phyloP scores from a whole-genome alignment of 441 rosid species.

The Adansonia gregorii region DNA sequence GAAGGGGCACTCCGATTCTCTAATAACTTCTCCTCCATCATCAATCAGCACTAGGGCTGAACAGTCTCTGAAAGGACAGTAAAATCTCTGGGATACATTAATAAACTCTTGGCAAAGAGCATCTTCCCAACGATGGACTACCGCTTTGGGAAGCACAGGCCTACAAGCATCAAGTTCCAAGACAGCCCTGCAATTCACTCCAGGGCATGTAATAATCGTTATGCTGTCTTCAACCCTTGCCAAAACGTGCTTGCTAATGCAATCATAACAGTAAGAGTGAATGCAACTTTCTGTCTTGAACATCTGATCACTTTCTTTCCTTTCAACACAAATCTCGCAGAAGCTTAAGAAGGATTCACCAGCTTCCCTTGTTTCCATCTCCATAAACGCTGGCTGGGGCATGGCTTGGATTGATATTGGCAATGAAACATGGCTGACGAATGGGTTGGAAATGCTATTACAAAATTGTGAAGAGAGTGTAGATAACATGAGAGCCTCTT shows the following conservation, averaged over 20 bases:
- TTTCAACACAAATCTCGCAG: constrained; percentile 52
- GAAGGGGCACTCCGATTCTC: constrained; percentile 43
- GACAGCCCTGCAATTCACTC: constrained; percentile 35
- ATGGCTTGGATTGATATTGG: not conserved
- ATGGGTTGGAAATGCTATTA: not conserved
- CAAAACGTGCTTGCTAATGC: constrained; percentile 42
- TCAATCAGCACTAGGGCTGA: constrained; percentile 44
- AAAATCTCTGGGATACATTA: constrained; percentile 26
- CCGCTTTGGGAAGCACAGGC: constrained; percentile 31
- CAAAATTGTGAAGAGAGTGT: constrained; percentile 20
- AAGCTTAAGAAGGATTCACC: constrained; percentile 38
- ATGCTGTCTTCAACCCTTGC: constrained; percentile 29
- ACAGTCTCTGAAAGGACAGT: constrained; percentile 53
- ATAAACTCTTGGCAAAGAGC: constrained; percentile 36
- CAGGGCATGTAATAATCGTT: constrained; percentile 41
- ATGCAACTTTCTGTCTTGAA: constrained; percentile 36
- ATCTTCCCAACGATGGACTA: constrained; percentile 44
- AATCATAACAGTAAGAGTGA: constrained; percentile 48
- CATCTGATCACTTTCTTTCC: constrained; percentile 40
- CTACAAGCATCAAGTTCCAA: constrained; percentile 41
- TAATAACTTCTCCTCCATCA: constrained; percentile 28
- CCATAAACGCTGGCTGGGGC: not conserved
- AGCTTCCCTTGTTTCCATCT: not conserved
- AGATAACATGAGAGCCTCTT: constrained; percentile 46
- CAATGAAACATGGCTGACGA: not conserved